phyloP scores from a whole-genome alignment of 2,329 filamentous ascomycete species.

The Magnaporthiopsis incrustans region DNA sequence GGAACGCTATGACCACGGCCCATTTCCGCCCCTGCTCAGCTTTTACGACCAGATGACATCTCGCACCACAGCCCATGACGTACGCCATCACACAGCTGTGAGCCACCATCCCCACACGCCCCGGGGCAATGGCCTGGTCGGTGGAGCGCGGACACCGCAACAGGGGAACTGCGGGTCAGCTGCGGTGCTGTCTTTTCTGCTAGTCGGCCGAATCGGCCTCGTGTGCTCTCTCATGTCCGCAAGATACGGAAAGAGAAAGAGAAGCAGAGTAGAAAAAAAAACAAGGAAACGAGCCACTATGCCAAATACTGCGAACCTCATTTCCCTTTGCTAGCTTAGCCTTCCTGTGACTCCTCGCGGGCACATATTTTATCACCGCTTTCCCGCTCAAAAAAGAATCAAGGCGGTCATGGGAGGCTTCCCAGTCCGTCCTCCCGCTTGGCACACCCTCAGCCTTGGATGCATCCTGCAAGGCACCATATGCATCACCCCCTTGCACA shows the following conservation, averaged over 20 bases:
- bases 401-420: not conserved
- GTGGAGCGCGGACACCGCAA: not conserved
- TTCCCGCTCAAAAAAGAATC: not conserved
- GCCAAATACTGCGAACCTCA: not conserved
- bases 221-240: not conserved
- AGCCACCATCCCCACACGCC: not conserved
- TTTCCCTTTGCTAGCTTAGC: not conserved
- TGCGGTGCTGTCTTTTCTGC: not conserved
- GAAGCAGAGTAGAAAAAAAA: not conserved
- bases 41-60: conserved; percentile 1
- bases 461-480: conserved; percentile 2
- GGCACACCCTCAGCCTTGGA: not conserved
- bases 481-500: not conserved
- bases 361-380: not conserved
- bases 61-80: conserved; percentile 1
- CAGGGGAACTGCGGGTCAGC: not conserved
- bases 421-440: not conserved
- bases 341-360: not conserved
- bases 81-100: not conserved
- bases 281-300: not conserved
- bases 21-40: not conserved
- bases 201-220: not conserved
- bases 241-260: not conserved
- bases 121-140: not conserved
- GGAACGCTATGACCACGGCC: not conserved